These are phyloP conservation scores for Colletotrichum musicola DNA, from an alignment of 2,329 filamentous ascomycete species.

Conservation along the genomic window DNA sequence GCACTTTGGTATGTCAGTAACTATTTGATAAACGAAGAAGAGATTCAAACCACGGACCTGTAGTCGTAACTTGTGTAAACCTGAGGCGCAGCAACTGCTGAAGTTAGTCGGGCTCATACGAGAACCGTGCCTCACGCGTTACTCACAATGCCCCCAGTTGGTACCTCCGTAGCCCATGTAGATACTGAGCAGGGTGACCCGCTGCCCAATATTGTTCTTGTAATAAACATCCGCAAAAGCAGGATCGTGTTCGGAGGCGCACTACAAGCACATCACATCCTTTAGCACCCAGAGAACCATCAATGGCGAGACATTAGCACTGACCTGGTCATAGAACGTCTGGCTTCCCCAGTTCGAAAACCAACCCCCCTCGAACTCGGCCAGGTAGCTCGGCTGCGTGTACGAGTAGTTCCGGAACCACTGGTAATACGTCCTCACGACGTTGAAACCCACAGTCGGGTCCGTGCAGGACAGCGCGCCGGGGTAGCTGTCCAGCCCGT, in stretches of 20 bases:
- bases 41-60: conserved; percentile 38
- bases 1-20: conserved; percentile 47
- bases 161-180: conserved; percentile 87
- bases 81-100: conserved; percentile 49
- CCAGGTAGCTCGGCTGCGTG: conserved; percentile 65
- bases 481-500: conserved; percentile 75
- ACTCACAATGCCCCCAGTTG: conserved; percentile 78
- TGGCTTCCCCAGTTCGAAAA: conserved; percentile 66
- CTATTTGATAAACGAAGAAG: neutral
- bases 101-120: neutral
- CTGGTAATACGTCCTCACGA: conserved; percentile 64
- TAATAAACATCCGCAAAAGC: conserved; percentile 86
- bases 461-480: conserved; percentile 71
- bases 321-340: conserved; percentile 61
- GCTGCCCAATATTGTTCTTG: conserved; percentile 78
- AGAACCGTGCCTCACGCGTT: too few relatives aligned
- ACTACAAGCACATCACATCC: conserved; percentile 52
- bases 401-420: conserved; percentile 69
- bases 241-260: conserved; percentile 70
- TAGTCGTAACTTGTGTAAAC: conserved; percentile 72
- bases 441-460: conserved; percentile 53
- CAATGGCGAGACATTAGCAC: conserved; percentile 45
- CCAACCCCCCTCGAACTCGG: conserved; percentile 67
- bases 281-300: neutral
- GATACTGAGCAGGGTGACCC: conserved; percentile 76